These are phyloP conservation scores for Russula lepida DNA, from an alignment of 768 basidiomycete genomes.

Conservation along the genomic window DNA sequence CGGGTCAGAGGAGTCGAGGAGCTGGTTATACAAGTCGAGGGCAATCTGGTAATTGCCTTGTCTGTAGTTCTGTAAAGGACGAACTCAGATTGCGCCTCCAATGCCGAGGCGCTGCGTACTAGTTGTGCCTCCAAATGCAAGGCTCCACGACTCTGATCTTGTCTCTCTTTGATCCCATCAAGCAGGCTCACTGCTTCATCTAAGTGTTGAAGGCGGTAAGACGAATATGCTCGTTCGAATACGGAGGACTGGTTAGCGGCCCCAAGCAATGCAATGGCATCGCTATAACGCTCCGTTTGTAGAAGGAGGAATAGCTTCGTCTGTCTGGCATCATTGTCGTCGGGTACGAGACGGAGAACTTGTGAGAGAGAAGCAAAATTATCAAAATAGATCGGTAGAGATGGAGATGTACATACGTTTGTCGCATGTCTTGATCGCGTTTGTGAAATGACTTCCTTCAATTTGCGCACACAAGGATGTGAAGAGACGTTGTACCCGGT, in stretches of 20 bases:
- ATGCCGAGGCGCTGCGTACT: slow-evolving; percentile 38
- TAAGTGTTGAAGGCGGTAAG: slow-evolving; percentile 79
- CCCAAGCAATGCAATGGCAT: slow-evolving; percentile 57
- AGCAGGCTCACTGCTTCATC: slow-evolving; percentile 54
- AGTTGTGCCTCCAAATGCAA: slow-evolving; percentile 83
- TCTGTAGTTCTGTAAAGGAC: slow-evolving; percentile 54
- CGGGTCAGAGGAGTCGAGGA: slow-evolving; percentile 69
- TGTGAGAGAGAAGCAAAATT: background rate
- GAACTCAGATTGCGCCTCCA: slow-evolving; percentile 17
- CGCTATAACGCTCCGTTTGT: slow-evolving; percentile 74
- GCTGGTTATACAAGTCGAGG: slow-evolving; percentile 69
- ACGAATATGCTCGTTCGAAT: slow-evolving; percentile 74
- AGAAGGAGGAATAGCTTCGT: slow-evolving; percentile 83
- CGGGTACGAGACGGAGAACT: slow-evolving; percentile 68
- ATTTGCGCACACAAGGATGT: slow-evolving; percentile 79
- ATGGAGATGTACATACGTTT: slow-evolving; percentile 53
- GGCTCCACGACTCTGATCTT: slow-evolving; percentile 46
- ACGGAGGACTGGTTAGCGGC: slow-evolving; percentile 25
- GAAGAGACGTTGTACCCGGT: slow-evolving; percentile 52
- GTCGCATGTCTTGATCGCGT: slow-evolving; percentile 87
- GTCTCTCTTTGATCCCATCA: slow-evolving; percentile 36
- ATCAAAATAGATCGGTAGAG: background rate
- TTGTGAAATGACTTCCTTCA: slow-evolving; percentile 78
- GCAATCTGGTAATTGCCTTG: slow-evolving; percentile 66
- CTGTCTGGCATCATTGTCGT: slow-evolving; percentile 63